Evolutionary conservation across 2,329 filamentous ascomycete genomes (phyloP), one percentile per base, ranked within the genome.

Genomic region (Penicillium frequentans): DNA sequence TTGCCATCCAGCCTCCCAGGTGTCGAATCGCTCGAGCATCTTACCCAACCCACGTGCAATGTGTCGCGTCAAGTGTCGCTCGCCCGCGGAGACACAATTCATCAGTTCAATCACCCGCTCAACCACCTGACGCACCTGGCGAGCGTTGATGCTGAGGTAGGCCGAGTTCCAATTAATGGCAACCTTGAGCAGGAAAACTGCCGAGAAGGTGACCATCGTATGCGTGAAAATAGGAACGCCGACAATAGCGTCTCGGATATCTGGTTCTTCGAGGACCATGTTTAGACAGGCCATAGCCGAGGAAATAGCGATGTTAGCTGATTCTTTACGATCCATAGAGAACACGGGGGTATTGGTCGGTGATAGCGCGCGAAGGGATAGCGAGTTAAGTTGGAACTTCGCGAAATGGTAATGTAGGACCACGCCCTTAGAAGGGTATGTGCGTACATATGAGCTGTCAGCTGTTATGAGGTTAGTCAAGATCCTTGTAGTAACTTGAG

Each of bases 401-500:
- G 79, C 80, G 53, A 84, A 81, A 59, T 83, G 78, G 60, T 80
- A 81, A 64, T 84, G 81, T 9, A 84, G 68, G 4, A 81, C 77
- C 19, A 81, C 79, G 2, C 79, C 80, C 62, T 80, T 81, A 11
- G 77, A 78, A 1, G 79, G 79, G 57, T 81, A 82, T 1, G 77
- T 77, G 19, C 78, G 77, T 49, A 81, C 76, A 52, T 76, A 77
- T 4, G 77, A 70, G 56, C 80, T 80, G 27, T 77, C 73, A 55
- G 70, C 73, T 75, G 49, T 26, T 50, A 35, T 29, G 55, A 14
- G 14, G 5, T 39, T 21, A 57, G 59, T 55, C 52, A 46, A 44
- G 39, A 7, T 47, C 13, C n/a, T n/a, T 43, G 21, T 13, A 27
- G 27, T 24, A 16, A 4, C 9, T 21, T 8, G 16, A 55, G 3